Evolutionary conservation across 2,329 filamentous ascomycete species (phyloP), one percentile per base, ranked within the genome.

Genomic region (Neoarthrinium moseri): DNA sequence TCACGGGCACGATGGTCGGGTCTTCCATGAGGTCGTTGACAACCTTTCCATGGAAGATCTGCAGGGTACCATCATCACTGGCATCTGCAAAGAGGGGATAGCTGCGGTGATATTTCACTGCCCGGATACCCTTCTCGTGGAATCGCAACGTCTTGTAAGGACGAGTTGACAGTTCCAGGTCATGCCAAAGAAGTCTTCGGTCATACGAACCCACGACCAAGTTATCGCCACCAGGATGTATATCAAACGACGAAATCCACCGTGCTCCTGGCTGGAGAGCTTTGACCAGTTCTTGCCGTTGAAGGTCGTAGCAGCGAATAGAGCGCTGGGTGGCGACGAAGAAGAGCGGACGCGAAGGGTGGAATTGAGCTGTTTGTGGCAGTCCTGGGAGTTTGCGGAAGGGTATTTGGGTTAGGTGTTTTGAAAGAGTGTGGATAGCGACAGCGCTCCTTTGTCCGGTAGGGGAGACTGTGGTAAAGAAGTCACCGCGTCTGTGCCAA

Each of bases 101-200:
- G 49, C 84, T 83, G 47, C 84, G 84, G 69, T 99, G 95, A 69
- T 88, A 99, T 56, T 83, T 85, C 45, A 96, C 94, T 11, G 86
- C 83, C 38, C 95, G 83, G 59, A 99, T 95, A 36, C 94, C 94
- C 68, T 95, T 89, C 50, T 82, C 73, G 71, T 99, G 94, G 74
- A 97, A 99, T 41, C 94, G 83, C 70, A 99, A 84, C 1, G 92
- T 97, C 76, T 96, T 96, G 76, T 95, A 97, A 0, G 94, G 94
- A 40, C 89, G 83, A 52, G 81, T 85, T 1, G 89, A 94, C 27
- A 99, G 81, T 56, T 99, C 94, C 44, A 97, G 78, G 69, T 99
- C 94, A 71, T 97, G 94, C 94, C 94, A 99, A 7, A 99, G 77
- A 3, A 99, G 77, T 37, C 92, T 84, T 54, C 91, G 85, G 70